Evolutionary conservation across 805 yeast species (phyloP).

Genomic region (Kluyveromyces dobzhanskii): DNA sequence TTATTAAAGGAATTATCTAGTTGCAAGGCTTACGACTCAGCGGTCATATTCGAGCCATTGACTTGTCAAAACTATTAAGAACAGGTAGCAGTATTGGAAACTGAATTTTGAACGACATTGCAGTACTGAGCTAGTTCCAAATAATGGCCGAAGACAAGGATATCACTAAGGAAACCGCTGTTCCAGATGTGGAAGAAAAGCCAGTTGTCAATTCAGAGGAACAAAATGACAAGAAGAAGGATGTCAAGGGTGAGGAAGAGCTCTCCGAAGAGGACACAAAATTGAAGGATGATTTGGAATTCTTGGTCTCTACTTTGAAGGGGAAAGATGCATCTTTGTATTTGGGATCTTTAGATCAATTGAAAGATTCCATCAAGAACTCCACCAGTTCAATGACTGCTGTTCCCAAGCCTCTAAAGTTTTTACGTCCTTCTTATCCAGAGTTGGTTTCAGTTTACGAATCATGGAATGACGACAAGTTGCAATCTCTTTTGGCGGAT

Average conservation of each 20-base stretch:
- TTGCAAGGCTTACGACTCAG: no score
- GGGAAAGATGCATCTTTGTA: constrained; percentile 45
- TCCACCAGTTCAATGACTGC: constrained; percentile 99
- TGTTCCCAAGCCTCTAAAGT: constrained; percentile 96
- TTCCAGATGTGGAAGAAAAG: constrained; percentile 6
- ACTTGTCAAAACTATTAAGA: no score
- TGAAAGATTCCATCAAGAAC: constrained; percentile 75
- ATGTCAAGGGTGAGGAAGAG: constrained; percentile 56
- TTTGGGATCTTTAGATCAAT: constrained; percentile 51
- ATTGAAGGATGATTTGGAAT: constrained; percentile 77
- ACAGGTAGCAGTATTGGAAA: no score
- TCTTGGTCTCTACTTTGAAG: constrained; percentile 70
- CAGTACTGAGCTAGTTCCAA: no score
- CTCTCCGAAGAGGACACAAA: constrained; percentile 89
- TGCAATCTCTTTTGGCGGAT: constrained; percentile 66
- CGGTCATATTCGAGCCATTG: no score
- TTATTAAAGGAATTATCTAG: no score
- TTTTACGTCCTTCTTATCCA: constrained; percentile 80
- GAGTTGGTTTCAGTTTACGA: constrained; percentile 57
- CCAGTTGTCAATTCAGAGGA: constrained; percentile 10
- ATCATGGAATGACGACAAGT: constrained; percentile 47
- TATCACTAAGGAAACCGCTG: constrained; percentile 10
- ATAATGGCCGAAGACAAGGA: constrained; percentile 14
- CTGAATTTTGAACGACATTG: no score
- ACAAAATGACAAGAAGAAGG: constrained; percentile 17